phyloP scores from a whole-genome alignment of 805 yeast genomes.

The Candida anglica region DNA sequence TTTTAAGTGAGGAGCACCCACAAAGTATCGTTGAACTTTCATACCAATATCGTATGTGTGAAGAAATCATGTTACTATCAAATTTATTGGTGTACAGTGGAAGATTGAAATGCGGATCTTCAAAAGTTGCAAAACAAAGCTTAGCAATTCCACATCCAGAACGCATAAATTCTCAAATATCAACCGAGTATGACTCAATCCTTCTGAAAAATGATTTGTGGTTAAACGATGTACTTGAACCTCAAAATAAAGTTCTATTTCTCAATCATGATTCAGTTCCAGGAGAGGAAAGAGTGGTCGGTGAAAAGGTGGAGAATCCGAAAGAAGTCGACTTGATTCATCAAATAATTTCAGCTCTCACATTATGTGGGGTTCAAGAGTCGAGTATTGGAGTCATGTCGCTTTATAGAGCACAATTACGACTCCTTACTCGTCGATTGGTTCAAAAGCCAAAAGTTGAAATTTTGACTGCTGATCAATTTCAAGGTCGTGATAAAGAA shows the following conservation, averaged over 20 bases:
- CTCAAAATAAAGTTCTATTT: slow-evolving; percentile 63
- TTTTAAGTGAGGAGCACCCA: slow-evolving; percentile 70
- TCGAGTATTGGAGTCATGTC: slow-evolving; percentile 81
- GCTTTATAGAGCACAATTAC: slow-evolving; percentile 73
- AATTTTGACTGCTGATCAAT: slow-evolving; percentile 88
- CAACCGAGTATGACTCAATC: slow-evolving; percentile 1
- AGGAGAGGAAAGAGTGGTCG: slow-evolving; percentile 50
- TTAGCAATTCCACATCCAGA: slow-evolving; percentile 46
- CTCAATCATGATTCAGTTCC: slow-evolving; percentile 72
- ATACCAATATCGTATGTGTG: slow-evolving; percentile 89
- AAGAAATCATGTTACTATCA: slow-evolving; percentile 79
- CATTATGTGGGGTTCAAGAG: slow-evolving; percentile 55
- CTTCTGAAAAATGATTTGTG: slow-evolving; percentile 29
- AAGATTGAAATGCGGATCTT: slow-evolving; percentile 70
- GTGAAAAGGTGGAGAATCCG: slow-evolving; percentile 69
- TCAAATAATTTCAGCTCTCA: slow-evolving; percentile 58
- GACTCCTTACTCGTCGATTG: slow-evolving; percentile 29
- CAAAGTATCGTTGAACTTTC: slow-evolving; percentile 70
- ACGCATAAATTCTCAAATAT: slow-evolving; percentile 13
- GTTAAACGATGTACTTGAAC: slow-evolving; percentile 55
- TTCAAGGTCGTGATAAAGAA: slow-evolving; percentile 94
- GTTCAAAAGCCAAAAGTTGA: slow-evolving; percentile 50
- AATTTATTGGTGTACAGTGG: slow-evolving; percentile 77
- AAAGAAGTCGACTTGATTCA: slow-evolving; percentile 66
- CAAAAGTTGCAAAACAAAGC: slow-evolving; percentile 54